Percentiles rank a stretch among this genome's conserved stretches.
Conservation (phyloP, 129 eudicot genomes). For the Mikania micrantha region DNA sequence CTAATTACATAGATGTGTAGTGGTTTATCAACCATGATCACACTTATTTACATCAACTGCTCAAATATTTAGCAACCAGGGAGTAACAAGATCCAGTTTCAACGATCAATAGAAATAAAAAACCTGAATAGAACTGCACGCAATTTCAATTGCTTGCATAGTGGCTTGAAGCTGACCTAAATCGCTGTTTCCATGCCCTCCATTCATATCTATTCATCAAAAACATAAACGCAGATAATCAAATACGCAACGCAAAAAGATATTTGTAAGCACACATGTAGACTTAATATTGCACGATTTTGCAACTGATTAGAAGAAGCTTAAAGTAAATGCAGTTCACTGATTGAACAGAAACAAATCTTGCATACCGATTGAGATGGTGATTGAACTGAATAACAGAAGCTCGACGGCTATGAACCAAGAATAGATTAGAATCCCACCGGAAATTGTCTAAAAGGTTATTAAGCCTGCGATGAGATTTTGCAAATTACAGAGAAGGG, state of each 20-base stretch:
- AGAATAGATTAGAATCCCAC: not conserved
- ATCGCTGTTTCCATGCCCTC: constrained; percentile 40
- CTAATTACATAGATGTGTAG: not conserved
- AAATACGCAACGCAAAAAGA: not conserved
- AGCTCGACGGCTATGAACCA: constrained; percentile 2
- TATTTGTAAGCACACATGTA: not conserved
- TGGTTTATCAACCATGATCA: constrained; percentile 8
- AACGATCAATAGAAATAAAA: not conserved
- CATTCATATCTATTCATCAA: constrained; percentile 32
- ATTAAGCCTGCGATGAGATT: constrained; percentile 1
- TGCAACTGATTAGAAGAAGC: not conserved
- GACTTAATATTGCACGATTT: not conserved
- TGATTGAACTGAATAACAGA: constrained; percentile 8
- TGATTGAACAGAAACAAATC: not conserved
- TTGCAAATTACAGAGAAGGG: constrained; percentile 11
- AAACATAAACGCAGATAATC: not conserved
- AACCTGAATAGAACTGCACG: constrained; percentile 87
- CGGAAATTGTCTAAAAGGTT: not conserved
- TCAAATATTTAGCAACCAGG: not conserved
- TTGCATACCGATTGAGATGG: constrained; percentile 15
- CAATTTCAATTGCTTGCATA: constrained; percentile 78
- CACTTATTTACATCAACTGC: not conserved
- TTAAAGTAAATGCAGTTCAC: constrained; percentile 12
- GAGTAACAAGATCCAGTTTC: not conserved
- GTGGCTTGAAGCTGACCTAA: constrained; percentile 74